Base-by-base conservation (phyloP, 768 basidiomycete species). In the Psilocybe cyanescens region DNA sequence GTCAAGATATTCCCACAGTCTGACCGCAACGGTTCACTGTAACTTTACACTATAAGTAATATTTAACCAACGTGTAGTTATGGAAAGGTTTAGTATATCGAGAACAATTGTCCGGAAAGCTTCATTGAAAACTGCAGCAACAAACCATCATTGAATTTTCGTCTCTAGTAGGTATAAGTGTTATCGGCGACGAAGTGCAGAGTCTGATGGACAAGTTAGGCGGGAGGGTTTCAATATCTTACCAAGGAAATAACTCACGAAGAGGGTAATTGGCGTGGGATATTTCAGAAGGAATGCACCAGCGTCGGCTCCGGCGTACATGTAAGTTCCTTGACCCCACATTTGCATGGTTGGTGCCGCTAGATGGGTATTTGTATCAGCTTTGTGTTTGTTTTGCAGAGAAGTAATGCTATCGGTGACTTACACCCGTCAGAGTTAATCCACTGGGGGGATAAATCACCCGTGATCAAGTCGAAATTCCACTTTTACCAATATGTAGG, bases 391-490 rank as follows among this genome's bases (percentile, higher is more conserved):
- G 17, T 17, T 2, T 47, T 5, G 16, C 1, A 4, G 12, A 24
- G 48, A 30, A 16, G 60, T 1, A 3, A 33, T 24, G 24, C 24
- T 24, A 24, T 24, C 24, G 14, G n/a, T 7, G 37, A 39, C 69
- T 24, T 49, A 71, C 70, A 67, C 14, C 54, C 54, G 29, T 68
- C 70, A 3, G 65, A 29, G 58, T 72, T 72, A 48, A 53, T 65
- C 71, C 69, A 72, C 19, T 65, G 65, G 1, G 66, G 55, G n/a
- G 9, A 56, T 30, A 72, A 31, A 9, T 2, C 29, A 8, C 58
- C 39, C 8, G 57, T 68, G 8, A 3, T 35, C 4, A 64, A 37
- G 55, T 72, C 54, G 30, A 65, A 14, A 14, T 28, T 59, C 71
- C 71, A 72, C 71, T 72, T 7, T 52, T 2, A 49, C 14, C 9